Evolutionary conservation across 345 rosid species (phyloP), one percentile per base, ranked within the genome.

Genomic region (Cardamine chenopodiifolia): DNA sequence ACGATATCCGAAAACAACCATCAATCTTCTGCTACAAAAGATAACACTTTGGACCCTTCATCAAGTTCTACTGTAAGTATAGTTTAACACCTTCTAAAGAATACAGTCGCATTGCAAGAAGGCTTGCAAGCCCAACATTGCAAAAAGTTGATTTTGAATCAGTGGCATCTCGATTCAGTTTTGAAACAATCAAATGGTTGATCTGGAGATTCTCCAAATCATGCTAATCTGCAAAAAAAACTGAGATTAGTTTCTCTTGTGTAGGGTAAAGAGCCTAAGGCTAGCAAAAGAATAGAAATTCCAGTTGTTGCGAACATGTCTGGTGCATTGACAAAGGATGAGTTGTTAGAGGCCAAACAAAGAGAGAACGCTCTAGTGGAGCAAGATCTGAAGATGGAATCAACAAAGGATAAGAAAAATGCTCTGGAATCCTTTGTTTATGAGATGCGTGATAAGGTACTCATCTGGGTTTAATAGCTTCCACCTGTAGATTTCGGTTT

Each of bases 381-480:
- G 48, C 93, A 85, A 76, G 97, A 90, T 74, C 65, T 76, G 79
- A 79, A 83, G 81, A 89, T 88, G 83, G 97, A 90, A 77, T 85
- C 79, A 23, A 87, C 94, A 45, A 87, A 90, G 70, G 89, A 90
- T 28, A 81, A 61, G 71, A 90, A 85, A 73, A 88, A 90, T 85
- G 91, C 97, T 55, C 80, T 90, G 17, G 94, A 90, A 82, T 81
- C 93, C 40, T 86, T 80, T 80, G 97, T 90, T 71, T 90, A 90
- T 79, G 97, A 88, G 57, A 88, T 82, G 80, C 97, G 97, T 60
- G 86, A 86, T 76, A 90, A 90, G 94, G 97, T 90, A 86, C 53
- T 40, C 44, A 18, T 54, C 18, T 61, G 14, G 31, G 12, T 56
- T 47, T 57, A 25, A 13, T 34, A 60, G 50, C 17, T 66, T 49